A percentile compares a stretch with the other conserved stretches of the same genome.
These are phyloP conservation scores for Phlebiopsis flavidoalba DNA, from an alignment of 768 basidiomycete genomes.

Conservation along the genomic window DNA sequence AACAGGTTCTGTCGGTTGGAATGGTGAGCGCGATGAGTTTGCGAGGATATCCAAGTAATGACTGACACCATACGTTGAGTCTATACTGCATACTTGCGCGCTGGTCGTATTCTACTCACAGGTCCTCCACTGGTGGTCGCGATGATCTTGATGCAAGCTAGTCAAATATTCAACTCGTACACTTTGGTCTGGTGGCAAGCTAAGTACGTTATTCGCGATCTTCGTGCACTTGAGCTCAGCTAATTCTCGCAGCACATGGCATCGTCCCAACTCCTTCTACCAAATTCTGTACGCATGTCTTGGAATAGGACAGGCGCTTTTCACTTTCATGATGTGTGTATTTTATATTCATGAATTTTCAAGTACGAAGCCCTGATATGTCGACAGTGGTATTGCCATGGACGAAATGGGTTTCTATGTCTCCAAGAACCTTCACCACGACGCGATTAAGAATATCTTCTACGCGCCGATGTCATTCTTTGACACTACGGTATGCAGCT, in stretches of 20 bases:
- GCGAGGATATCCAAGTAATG: no score
- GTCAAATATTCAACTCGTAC: slow-evolving; percentile 58
- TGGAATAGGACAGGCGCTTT: slow-evolving; percentile 51
- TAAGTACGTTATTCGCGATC: slow-evolving; percentile 37
- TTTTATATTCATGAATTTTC: not conserved
- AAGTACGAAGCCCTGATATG: not conserved
- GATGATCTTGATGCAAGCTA: slow-evolving; percentile 55
- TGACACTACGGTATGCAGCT: slow-evolving; percentile 49
- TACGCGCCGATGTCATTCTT: slow-evolving; percentile 77
- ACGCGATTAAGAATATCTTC: slow-evolving; percentile 52
- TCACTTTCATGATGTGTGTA: slow-evolving; percentile 50
- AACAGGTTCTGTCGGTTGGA: slow-evolving; percentile 55
- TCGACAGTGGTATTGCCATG: slow-evolving; percentile 42
- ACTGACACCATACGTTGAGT: slow-evolving; percentile 29
- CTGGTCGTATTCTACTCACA: slow-evolving; percentile 47
- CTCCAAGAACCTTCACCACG: slow-evolving; percentile 57
- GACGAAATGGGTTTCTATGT: slow-evolving; percentile 55
- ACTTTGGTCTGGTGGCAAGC: slow-evolving; percentile 71
- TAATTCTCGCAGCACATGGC: slow-evolving; percentile 33
- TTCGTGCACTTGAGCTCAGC: not conserved
- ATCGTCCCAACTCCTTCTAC: slow-evolving; percentile 52
- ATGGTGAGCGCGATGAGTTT: slow-evolving; percentile 28
- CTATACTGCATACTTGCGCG: slow-evolving; percentile 52
- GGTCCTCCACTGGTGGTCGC: slow-evolving; percentile 45
- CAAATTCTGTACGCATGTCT: slow-evolving; percentile 60